A percentile compares a stretch with the other conserved stretches of the same genome.
Evolutionary conservation across 495 filamentous ascomycete genomes (phyloP).

Genomic region (Talaromyces ruber): DNA sequence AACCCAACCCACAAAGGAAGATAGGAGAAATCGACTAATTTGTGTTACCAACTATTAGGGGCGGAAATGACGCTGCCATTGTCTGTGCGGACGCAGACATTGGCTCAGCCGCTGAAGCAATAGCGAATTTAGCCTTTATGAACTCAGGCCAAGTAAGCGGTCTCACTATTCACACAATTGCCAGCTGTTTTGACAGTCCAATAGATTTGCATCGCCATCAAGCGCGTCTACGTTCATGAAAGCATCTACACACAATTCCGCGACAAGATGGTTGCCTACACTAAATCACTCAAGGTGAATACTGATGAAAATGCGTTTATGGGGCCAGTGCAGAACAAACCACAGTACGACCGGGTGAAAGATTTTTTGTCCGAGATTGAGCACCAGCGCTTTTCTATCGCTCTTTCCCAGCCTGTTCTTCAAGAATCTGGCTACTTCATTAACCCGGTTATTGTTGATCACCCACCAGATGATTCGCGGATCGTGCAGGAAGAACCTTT

Average conservation of each 20-base stretch:
- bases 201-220: slow-evolving; percentile 55
- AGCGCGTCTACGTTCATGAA: slow-evolving; percentile 63
- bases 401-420: slow-evolving; percentile 22
- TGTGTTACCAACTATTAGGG: too few relatives aligned
- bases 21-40: too few relatives aligned
- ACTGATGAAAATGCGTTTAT: slow-evolving; percentile 36
- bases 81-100: slow-evolving; percentile 60
- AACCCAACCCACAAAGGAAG: too few relatives aligned
- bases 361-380: slow-evolving; percentile 34
- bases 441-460: slow-evolving; percentile 50
- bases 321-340: slow-evolving; percentile 51
- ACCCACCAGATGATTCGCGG: slow-evolving; percentile 42
- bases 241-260: slow-evolving; percentile 57
- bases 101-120: slow-evolving; percentile 45
- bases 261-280: slow-evolving; percentile 42
- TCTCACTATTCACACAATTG: too few relatives aligned
- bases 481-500: slow-evolving; percentile 43
- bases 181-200: too few relatives aligned
- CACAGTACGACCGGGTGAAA: slow-evolving; percentile 48
- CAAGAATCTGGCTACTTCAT: slow-evolving; percentile 49
- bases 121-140: slow-evolving; percentile 44
- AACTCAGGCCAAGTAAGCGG: slow-evolving; percentile 40
- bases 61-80: slow-evolving; percentile 61
- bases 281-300: slow-evolving; percentile 41
- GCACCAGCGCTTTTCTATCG: slow-evolving; percentile 33